phyloP scores from a whole-genome alignment of 495 filamentous ascomycete genomes.

The Annulohypoxylon maeteangense region DNA sequence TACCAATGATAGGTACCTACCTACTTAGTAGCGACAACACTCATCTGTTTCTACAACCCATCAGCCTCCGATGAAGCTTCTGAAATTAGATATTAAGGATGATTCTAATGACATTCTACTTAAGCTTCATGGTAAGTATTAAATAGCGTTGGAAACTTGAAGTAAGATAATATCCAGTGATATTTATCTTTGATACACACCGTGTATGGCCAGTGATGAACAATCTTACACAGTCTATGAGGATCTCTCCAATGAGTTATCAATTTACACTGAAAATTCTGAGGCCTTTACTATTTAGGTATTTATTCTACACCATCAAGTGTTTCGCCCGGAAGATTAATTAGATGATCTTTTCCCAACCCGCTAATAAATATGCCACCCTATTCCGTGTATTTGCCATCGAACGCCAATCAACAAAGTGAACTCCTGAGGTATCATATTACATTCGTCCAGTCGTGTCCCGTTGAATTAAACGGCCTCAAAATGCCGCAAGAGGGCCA shows the following conservation, averaged over 20 bases:
- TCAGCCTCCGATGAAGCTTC: background rate
- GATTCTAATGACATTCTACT: background rate
- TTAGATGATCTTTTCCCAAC: slow-evolving; percentile 17
- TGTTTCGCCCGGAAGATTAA: background rate
- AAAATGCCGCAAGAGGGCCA: background rate
- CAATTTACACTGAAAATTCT: slow-evolving; percentile 52
- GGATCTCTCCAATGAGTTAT: slow-evolving; percentile 47
- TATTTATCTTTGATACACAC: slow-evolving; percentile 2
- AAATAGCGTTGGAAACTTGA: slow-evolving; percentile 1
- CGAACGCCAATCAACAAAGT: slow-evolving; percentile 7
- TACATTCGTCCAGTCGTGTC: slow-evolving; percentile 12
- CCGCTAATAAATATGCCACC: background rate
- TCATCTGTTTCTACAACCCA: no score
- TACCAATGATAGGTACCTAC: background rate
- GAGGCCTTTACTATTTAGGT: slow-evolving; percentile 42
- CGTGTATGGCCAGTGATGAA: slow-evolving; percentile 45
- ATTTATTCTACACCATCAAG: background rate
- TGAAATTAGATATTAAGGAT: background rate
- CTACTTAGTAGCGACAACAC: no score
- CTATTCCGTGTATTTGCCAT: background rate
- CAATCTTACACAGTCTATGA: slow-evolving; percentile 48
- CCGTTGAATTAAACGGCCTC: background rate
- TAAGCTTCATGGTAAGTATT: background rate
- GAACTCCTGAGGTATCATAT: slow-evolving; percentile 21
- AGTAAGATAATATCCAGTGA: background rate